These are phyloP conservation scores for Epipyxis sp. DNA, from an alignment of 108 stramenopile species.

Conservation along the genomic window DNA sequence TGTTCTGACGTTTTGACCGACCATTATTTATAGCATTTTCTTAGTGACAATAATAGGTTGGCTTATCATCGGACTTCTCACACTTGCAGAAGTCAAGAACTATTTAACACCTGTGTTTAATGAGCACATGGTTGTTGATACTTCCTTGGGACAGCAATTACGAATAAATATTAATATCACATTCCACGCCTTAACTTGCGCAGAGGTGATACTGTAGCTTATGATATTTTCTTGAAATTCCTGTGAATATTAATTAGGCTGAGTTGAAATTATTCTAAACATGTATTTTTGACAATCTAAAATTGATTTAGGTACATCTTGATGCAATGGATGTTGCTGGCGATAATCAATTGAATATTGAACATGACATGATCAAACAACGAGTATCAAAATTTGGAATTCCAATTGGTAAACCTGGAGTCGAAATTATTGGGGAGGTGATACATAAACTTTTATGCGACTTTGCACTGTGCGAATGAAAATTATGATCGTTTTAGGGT, in stretches of 20 bases:
- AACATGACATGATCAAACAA: slow-evolving; percentile 65
- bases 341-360: slow-evolving; percentile 85
- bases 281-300: neutral
- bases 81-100: neutral
- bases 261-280: neutral
- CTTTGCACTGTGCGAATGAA: too few species aligned
- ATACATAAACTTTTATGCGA: neutral
- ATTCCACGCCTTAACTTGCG: slow-evolving; percentile 83
- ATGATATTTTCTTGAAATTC: too few species aligned
- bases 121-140: slow-evolving; percentile 34
- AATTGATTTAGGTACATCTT: slow-evolving; percentile 75
- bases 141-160: slow-evolving; percentile 70
- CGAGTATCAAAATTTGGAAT: slow-evolving; percentile 35
- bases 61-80: slow-evolving; percentile 2
- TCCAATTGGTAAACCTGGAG: slow-evolving; percentile 33
- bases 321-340: slow-evolving; percentile 98
- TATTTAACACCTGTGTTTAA: neutral
- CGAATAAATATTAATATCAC: slow-evolving; percentile 88
- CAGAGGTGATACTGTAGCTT: neutral
- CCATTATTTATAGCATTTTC: neutral
- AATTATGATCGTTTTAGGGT: too few species aligned
- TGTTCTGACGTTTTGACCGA: neutral
- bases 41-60: slow-evolving; percentile 24
- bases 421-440: slow-evolving; percentile 41
- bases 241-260: neutral